phyloP scores from a whole-genome alignment of 2,329 filamentous ascomycete genomes.

The Neoscytalidium dimidiatum region DNA sequence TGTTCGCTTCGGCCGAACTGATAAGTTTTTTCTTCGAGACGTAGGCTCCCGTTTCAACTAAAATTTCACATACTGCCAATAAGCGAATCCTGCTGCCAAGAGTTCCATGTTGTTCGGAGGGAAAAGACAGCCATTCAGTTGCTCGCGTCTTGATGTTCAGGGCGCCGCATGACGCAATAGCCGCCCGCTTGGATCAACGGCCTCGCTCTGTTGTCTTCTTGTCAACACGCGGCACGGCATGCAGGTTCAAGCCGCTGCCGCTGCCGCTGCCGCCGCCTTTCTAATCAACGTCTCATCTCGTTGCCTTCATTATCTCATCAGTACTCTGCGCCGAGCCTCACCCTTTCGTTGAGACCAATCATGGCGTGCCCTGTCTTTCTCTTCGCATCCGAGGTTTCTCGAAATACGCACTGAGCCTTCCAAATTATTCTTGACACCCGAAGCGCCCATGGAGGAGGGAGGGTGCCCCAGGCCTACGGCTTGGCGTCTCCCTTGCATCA shows the following conservation, averaged over 20 bases:
- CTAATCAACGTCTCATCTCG: background rate
- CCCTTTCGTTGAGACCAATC: background rate
- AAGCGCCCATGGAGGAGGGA: background rate
- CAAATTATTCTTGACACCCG: background rate
- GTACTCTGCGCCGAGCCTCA: background rate
- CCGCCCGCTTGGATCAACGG: background rate
- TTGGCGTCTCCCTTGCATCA: constrained; percentile 4
- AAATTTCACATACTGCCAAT: background rate
- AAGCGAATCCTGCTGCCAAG: background rate
- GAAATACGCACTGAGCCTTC: constrained; percentile 3
- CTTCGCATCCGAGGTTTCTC: background rate
- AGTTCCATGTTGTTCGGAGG: background rate
- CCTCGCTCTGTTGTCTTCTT: background rate
- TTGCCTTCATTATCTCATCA: background rate
- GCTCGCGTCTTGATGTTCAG: background rate
- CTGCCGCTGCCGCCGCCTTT: background rate
- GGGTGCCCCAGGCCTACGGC: background rate
- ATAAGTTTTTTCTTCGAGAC: background rate
- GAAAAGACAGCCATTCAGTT: background rate
- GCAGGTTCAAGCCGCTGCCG: background rate
- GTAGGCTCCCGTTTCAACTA: background rate
- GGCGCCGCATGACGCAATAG: background rate
- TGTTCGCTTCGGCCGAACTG: background rate
- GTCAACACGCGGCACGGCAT: background rate
- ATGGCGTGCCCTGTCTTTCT: background rate